These are phyloP conservation scores for Talaromyces stipitatus DNA, from an alignment of 495 filamentous ascomycete genomes.

Conservation along the genomic window DNA sequence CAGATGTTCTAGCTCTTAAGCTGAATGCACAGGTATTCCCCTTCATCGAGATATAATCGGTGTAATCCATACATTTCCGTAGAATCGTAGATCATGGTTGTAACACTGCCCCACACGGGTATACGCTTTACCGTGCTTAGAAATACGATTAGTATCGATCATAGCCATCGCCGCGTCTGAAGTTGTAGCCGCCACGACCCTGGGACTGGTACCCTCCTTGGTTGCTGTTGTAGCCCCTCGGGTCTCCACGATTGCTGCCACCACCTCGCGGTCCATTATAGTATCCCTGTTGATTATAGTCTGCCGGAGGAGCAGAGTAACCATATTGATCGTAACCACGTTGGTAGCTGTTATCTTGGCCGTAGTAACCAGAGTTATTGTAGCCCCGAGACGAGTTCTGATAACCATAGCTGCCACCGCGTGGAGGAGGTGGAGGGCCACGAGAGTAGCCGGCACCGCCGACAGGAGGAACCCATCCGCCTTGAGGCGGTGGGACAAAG, in stretches of 20 bases:
- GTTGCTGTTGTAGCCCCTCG: not conserved
- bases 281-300: slow-evolving; percentile 13
- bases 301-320: slow-evolving; percentile 13
- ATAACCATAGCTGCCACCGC: slow-evolving; percentile 25
- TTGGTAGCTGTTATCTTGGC: slow-evolving; percentile 21
- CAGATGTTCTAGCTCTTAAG: not conserved
- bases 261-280: slow-evolving; percentile 12
- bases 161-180: slow-evolving; percentile 28
- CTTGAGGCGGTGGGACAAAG: slow-evolving; percentile 32
- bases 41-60: not conserved
- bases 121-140: not conserved
- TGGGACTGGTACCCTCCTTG: slow-evolving; percentile 20
- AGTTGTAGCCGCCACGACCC: slow-evolving; percentile 19
- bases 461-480: slow-evolving; percentile 30
- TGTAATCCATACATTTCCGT: not conserved
- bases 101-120: not conserved
- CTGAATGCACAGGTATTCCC: not conserved
- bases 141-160: slow-evolving; percentile 25
- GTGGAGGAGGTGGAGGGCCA: slow-evolving; percentile 35
- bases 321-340: slow-evolving; percentile 22
- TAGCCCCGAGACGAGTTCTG: slow-evolving; percentile 21
- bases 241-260: not conserved
- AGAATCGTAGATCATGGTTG: no score
- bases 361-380: slow-evolving; percentile 13
- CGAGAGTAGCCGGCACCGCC: slow-evolving; percentile 28